Conservation (phyloP, 2,329 filamentous ascomycete species). For the Fusarium sp. region DNA sequence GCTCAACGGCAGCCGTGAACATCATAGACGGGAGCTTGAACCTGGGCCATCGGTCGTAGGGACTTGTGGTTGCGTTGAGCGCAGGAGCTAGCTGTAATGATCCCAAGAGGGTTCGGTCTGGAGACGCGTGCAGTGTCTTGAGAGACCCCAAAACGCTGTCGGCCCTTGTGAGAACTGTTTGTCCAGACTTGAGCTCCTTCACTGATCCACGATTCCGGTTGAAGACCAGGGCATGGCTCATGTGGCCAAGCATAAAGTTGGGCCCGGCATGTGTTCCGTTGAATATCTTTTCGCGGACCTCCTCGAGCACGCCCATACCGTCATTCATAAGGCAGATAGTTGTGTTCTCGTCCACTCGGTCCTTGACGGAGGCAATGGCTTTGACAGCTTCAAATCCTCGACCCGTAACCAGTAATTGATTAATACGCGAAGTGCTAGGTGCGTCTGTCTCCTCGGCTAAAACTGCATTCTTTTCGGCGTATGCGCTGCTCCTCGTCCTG, state of each 20-base stretch:
- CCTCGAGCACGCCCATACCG: conserved; percentile 86
- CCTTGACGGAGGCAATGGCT: conserved; percentile 70
- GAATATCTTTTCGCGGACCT: conserved; percentile 79
- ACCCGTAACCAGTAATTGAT: conserved; percentile 77
- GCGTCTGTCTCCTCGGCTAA: conserved; percentile 18
- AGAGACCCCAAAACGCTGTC: conserved; percentile 29
- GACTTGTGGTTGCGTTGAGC: conserved; percentile 38
- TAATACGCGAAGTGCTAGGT: conserved; percentile 66
- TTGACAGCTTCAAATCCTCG: conserved; percentile 64
- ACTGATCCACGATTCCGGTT: conserved; percentile 56
- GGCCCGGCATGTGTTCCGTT: conserved; percentile 74
- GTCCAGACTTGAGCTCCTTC: conserved; percentile 51
- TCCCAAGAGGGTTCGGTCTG: conserved; percentile 38
- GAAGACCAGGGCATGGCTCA: conserved; percentile 61
- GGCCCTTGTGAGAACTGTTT: conserved; percentile 47
- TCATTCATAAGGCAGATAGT: conserved; percentile 84
- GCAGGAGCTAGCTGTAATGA: conserved; percentile 34
- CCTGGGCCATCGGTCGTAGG: conserved; percentile 66
- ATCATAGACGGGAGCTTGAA: conserved; percentile 84
- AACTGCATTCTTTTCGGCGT: conserved; percentile 41
- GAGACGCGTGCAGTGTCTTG: conserved; percentile 31
- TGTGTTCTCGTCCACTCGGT: conserved; percentile 75
- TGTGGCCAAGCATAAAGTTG: conserved; percentile 79
- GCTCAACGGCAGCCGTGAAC: conserved; percentile 81
- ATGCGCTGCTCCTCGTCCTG: conserved; percentile 30